Percentiles rank a stretch among this genome's conserved stretches.
These are phyloP conservation scores for Talaromyces marneffei DNA, from an alignment of 2,329 filamentous ascomycete genomes.

Conservation along the genomic window DNA sequence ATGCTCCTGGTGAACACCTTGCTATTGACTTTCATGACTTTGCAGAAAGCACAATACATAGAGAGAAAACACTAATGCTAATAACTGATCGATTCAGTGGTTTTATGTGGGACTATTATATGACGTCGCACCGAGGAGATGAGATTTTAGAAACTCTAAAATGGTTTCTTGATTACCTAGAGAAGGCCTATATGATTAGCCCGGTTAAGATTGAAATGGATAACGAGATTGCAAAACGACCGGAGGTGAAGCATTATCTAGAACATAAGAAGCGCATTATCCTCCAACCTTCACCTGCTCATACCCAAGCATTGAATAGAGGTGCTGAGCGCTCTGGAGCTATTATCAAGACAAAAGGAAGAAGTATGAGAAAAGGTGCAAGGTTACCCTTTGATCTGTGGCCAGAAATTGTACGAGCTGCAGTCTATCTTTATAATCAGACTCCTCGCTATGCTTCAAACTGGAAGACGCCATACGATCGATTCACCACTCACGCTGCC, in stretches of 20 bases:
- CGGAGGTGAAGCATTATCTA: neutral
- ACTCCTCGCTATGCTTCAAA: neutral
- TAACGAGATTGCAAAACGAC: neutral
- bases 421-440: neutral
- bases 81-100: neutral
- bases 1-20: neutral
- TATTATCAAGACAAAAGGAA: neutral
- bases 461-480: constrained; percentile 5
- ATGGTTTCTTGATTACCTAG: too few relatives aligned
- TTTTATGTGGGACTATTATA: constrained; percentile 5
- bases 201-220: too few relatives aligned
- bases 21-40: neutral
- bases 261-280: neutral
- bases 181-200: too few relatives aligned
- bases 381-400: neutral
- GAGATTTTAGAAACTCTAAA: neutral
- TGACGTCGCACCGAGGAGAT: neutral
- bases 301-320: neutral
- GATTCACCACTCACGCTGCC: neutral
- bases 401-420: neutral
- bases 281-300: neutral
- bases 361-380: neutral
- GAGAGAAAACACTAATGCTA: neutral
- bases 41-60: neutral
- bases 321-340: neutral